Conservation (phyloP, 1,139 yeast species). For the Meyerozyma smithsonii region DNA sequence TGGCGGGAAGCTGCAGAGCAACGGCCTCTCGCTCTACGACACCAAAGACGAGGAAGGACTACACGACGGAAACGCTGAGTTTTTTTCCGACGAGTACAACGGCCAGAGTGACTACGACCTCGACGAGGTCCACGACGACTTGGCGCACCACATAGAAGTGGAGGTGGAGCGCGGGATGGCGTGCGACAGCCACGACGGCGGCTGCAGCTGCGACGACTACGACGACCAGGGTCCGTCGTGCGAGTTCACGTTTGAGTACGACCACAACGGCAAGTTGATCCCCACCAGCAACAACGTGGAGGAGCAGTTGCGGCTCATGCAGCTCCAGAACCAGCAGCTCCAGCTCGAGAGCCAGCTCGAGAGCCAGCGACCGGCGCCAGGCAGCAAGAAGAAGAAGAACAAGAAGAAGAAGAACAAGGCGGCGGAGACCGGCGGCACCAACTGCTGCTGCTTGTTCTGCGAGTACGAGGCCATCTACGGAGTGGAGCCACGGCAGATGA, state of each 20-base stretch:
- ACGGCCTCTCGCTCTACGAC: slow-evolving; percentile 36
- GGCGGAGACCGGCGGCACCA: slow-evolving; percentile 15
- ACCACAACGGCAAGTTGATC: slow-evolving; percentile 35
- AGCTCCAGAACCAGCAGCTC: slow-evolving; percentile 10
- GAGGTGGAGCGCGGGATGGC: slow-evolving; percentile 33
- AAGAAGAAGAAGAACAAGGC: slow-evolving; percentile 8
- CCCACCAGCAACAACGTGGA: slow-evolving; percentile 40
- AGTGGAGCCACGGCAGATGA: slow-evolving; percentile 42
- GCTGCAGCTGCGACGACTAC: slow-evolving; percentile 13
- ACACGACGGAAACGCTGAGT: slow-evolving; percentile 27
- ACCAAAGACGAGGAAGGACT: slow-evolving; percentile 41
- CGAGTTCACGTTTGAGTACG: slow-evolving; percentile 28
- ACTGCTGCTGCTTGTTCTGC: slow-evolving; percentile 48
- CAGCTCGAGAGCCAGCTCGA: not conserved
- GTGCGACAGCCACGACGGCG: slow-evolving; percentile 16
- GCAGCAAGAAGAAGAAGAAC: slow-evolving; percentile 7
- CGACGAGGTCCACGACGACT: slow-evolving; percentile 28
- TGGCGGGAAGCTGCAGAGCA: slow-evolving; percentile 9
- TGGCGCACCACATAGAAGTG: slow-evolving; percentile 38
- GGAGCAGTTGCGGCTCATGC: slow-evolving; percentile 33
- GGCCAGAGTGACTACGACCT: slow-evolving; percentile 37
- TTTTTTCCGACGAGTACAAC: slow-evolving; percentile 14
- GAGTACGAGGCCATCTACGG: slow-evolving; percentile 59
- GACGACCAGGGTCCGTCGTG: slow-evolving; percentile 32
- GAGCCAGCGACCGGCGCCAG: not conserved